Percentiles rank a stretch among this genome's conserved stretches.
These are phyloP conservation scores for Phytophthora ramorum DNA, from an alignment of 352 stramenopile genomes.

Conservation along the genomic window DNA sequence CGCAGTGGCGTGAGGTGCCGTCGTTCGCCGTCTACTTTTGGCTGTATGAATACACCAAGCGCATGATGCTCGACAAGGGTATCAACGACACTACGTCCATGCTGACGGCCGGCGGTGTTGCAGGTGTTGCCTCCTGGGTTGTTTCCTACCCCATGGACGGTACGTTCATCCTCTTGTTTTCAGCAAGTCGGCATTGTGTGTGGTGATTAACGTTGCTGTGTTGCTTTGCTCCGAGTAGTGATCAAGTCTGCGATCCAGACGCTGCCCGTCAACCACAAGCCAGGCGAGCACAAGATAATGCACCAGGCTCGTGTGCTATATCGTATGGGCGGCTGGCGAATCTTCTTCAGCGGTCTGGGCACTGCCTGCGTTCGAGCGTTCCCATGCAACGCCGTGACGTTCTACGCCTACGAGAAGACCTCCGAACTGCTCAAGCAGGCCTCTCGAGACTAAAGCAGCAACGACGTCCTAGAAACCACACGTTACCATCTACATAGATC, in stretches of 20 bases:
- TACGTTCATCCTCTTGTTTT: constrained; percentile 30
- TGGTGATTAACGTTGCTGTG: background rate
- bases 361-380: constrained; percentile 85
- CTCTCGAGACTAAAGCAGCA: constrained; percentile 20
- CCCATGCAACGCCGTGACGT: constrained; percentile 87
- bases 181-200: background rate
- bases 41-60: constrained; percentile 84
- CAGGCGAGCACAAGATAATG: constrained; percentile 70
- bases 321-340: constrained; percentile 61
- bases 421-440: constrained; percentile 72
- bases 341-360: constrained; percentile 82
- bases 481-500: constrained; percentile 18
- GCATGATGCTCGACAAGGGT: constrained; percentile 60
- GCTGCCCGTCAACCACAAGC: constrained; percentile 57
- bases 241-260: constrained; percentile 90
- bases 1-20: constrained; percentile 77
- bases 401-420: constrained; percentile 86
- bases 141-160: constrained; percentile 85
- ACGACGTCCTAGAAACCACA: constrained; percentile 1
- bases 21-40: constrained; percentile 89
- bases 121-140: constrained; percentile 82
- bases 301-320: constrained; percentile 79
- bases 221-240: constrained; percentile 40
- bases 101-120: constrained; percentile 79
- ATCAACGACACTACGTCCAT: constrained; percentile 76